Base-by-base conservation (phyloP, 1,139 yeast species). In the Geotrichum cucujoidarum region DNA sequence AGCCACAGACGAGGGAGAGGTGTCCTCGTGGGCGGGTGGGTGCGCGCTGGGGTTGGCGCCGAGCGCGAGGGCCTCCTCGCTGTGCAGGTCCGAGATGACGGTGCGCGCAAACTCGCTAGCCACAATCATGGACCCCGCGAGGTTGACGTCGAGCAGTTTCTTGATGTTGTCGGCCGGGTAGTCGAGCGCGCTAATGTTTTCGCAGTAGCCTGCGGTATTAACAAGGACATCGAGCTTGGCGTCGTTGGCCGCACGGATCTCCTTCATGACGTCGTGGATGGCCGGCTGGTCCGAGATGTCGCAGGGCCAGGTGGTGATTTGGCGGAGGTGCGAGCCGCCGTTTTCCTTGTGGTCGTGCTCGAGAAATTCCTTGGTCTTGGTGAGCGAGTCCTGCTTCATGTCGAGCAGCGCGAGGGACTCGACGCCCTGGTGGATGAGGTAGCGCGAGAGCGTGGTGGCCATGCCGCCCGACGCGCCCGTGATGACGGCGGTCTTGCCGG, bases 401-500 rank as follows among this genome's bases (percentile, higher is more conserved):
- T 85, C 94, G 38, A 85, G 74, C 43, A 85, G 72, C n/a, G 94
- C 94, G 38, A 83, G 70, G 40, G 43, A 44, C 30, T 32, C 30
- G 11, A 17, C 35, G 11, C 48, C 48, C 1, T 41, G 32, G 35
- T 38, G 33, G 27, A 44, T 41, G 18, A 84, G 70, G 3, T 62
- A 58, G 10, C 53, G 52, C 35, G 62, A 55, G 3, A 84, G 65
- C 14, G 83, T 80, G 29, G 80, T 69, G 1, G 89, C 83, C 58
- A 85, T 71, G 18, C 94, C 94, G 45, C 94, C 94, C 27, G 89
- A 81, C 17, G 94, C 95, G 45, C 95, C 94, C 29, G 94, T 85
- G 56, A 85, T 68, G 47, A 85, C 74, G 39, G 87, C 88, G 50
- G 83, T 71, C 64, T 81, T 79, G 49, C 85, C 85, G 58, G 82